Percentiles rank a stretch among this genome's conserved stretches.
Evolutionary conservation across 1,284 basidiomycete species (phyloP).

Genomic region (Volvariella volvacea): DNA sequence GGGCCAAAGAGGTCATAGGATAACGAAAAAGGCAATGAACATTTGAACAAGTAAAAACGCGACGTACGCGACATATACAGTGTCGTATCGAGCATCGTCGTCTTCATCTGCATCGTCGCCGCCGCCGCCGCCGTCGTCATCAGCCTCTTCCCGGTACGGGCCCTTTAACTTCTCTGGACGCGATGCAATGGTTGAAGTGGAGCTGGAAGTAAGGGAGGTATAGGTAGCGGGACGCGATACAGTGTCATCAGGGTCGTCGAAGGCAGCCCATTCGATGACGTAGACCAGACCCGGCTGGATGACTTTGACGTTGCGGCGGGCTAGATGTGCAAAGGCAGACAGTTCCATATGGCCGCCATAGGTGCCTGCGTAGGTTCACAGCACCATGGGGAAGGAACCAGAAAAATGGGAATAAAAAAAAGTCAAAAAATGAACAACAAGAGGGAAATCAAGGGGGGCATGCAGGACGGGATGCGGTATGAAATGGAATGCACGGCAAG

Average conservation of each 20-base stretch:
- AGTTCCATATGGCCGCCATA: slow-evolving; percentile 91
- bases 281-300: slow-evolving; percentile 85
- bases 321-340: slow-evolving; percentile 82
- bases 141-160: slow-evolving; percentile 21
- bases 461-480: slow-evolving; percentile 4
- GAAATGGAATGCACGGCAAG: background rate
- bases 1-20: background rate
- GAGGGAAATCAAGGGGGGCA: slow-evolving; percentile 2
- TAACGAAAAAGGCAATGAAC: slow-evolving; percentile 9
- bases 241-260: slow-evolving; percentile 20
- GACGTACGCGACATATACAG: slow-evolving; percentile 78
- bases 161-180: slow-evolving; percentile 6
- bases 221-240: slow-evolving; percentile 14
- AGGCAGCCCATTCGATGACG: slow-evolving; percentile 69
- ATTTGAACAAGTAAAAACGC: slow-evolving; percentile 2
- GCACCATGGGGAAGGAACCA: background rate
- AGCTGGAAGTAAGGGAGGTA: background rate
- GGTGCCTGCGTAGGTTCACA: slow-evolving; percentile 45
- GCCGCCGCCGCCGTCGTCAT: slow-evolving; percentile 11
- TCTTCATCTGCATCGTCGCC: slow-evolving; percentile 12
- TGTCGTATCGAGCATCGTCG: slow-evolving; percentile 22
- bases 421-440: slow-evolving; percentile 7
- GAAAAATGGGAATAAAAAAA: slow-evolving; percentile 1
- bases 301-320: slow-evolving; percentile 77
- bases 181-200: background rate